These are phyloP conservation scores for Asterophora lycoperdoides DNA, from an alignment of 768 basidiomycete genomes.

Conservation along the genomic window DNA sequence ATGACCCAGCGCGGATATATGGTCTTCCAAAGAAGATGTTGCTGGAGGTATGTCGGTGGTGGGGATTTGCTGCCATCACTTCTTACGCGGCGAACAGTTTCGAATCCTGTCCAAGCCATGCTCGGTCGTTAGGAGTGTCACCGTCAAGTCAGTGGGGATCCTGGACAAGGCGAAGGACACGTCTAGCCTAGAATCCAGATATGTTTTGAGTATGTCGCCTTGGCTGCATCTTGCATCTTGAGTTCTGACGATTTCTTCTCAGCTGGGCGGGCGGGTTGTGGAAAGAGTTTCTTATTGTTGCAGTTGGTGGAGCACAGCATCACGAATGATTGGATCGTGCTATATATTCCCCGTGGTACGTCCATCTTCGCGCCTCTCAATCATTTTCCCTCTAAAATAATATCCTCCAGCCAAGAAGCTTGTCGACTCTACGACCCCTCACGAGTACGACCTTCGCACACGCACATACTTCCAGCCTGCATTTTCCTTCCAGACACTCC, in stretches of 20 bases:
- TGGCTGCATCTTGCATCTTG: background rate
- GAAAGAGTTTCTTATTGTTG: constrained; percentile 76
- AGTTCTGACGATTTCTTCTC: constrained; percentile 12
- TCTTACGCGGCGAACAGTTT: constrained; percentile 38
- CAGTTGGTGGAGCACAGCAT: constrained; percentile 72
- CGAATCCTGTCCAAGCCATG: constrained; percentile 66
- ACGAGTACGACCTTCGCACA: constrained; percentile 71
- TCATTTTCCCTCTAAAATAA: background rate
- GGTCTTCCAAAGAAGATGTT: constrained; percentile 69
- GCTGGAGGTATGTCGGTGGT: constrained; percentile 53
- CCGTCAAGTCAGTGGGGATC: constrained; percentile 48
- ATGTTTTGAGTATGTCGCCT: constrained; percentile 59
- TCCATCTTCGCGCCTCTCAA: background rate
- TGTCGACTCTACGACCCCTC: constrained; percentile 71
- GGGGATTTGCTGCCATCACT: background rate
- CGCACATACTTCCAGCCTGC: constrained; percentile 73
- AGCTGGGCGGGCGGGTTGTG: constrained; percentile 74
- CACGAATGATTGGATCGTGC: constrained; percentile 68
- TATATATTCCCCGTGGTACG: constrained; percentile 80
- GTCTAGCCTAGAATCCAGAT: constrained; percentile 49
- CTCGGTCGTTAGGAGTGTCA: constrained; percentile 67
- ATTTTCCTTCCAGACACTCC: constrained; percentile 59
- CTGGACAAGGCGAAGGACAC: constrained; percentile 47
- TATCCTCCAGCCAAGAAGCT: constrained; percentile 34
- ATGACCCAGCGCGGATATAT: constrained; percentile 55